A percentile compares a stretch with the other conserved stretches of the same genome.
These are phyloP conservation scores for Fomitopsis betulina DNA, from an alignment of 1,284 basidiomycete species.

Conservation along the genomic window DNA sequence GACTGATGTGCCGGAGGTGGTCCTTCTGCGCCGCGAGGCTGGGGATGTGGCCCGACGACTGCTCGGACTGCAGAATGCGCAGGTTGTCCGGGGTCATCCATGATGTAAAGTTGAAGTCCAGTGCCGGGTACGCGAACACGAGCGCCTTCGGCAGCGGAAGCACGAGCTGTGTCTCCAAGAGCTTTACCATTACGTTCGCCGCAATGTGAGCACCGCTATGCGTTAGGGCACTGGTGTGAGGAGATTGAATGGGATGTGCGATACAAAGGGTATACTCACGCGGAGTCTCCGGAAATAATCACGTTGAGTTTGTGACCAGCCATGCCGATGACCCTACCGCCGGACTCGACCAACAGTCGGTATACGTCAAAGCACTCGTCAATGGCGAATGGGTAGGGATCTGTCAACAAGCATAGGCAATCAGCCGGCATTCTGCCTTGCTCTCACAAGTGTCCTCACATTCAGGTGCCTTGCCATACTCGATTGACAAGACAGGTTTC, in stretches of 20 bases:
- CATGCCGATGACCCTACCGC: constrained; percentile 82
- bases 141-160: constrained; percentile 71
- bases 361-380: constrained; percentile 95
- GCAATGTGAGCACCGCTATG: constrained; percentile 81
- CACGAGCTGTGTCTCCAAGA: constrained; percentile 64
- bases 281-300: constrained; percentile 86
- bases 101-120: constrained; percentile 96
- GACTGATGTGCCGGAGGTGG: constrained; percentile 82
- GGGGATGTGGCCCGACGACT: constrained; percentile 69
- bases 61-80: constrained; percentile 76
- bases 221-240: constrained; percentile 3
- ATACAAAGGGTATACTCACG: constrained; percentile 55
- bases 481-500: constrained; percentile 81
- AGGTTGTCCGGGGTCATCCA: constrained; percentile 95
- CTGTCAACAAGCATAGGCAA: constrained; percentile 34
- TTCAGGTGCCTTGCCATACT: constrained; percentile 96
- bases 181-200: constrained; percentile 77
- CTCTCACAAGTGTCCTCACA: constrained; percentile 47
- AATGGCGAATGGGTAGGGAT: constrained; percentile 93
- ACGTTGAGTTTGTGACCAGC: constrained; percentile 71
- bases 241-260: constrained; percentile 4
- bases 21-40: constrained; percentile 81
- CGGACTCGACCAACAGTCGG: constrained; percentile 75
- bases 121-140: constrained; percentile 75
- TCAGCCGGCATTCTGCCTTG: background rate